These are phyloP conservation scores for Salix brachista DNA, from an alignment of 345 rosid genomes.

Conservation along the genomic window DNA sequence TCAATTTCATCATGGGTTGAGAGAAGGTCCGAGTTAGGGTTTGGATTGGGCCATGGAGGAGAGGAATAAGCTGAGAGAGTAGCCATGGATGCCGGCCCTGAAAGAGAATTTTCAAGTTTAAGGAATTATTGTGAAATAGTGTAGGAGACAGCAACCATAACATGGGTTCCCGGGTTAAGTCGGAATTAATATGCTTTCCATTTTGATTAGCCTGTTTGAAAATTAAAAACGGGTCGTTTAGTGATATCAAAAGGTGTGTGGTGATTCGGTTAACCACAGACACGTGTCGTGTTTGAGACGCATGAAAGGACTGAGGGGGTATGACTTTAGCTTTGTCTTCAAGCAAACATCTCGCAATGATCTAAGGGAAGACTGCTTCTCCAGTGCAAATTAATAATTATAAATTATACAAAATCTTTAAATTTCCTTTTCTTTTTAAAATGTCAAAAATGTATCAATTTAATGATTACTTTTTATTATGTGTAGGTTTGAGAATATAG, in stretches of 20 bases:
- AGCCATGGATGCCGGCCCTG: slow-evolving; percentile 45
- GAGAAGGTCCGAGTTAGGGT: slow-evolving; percentile 19
- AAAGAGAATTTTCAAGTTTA: too few species aligned
- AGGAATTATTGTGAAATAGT: background rate
- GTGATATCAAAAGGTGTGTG: background rate
- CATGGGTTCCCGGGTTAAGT: background rate
- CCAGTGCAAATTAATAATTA: background rate
- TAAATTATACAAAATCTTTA: too few species aligned
- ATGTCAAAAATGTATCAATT: too few species aligned
- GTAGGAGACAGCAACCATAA: background rate
- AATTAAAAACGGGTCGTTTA: background rate
- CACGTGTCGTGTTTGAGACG: background rate
- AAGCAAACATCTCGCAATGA: background rate
- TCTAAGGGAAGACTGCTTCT: background rate
- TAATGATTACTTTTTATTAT: too few species aligned
- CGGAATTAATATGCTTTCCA: background rate
- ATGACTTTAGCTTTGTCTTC: slow-evolving; percentile 7
- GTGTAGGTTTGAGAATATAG: too few species aligned
- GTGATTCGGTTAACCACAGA: background rate
- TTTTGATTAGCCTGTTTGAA: too few species aligned
- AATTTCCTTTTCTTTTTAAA: too few species aligned
- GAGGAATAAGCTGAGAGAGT: slow-evolving; percentile 63
- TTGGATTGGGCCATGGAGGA: slow-evolving; percentile 46
- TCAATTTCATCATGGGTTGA: slow-evolving; percentile 13
- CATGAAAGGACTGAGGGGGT: too few species aligned